These are phyloP conservation scores for Kluyveromyces marxianus DNA, from an alignment of 1,139 yeast genomes.

Conservation along the genomic window DNA sequence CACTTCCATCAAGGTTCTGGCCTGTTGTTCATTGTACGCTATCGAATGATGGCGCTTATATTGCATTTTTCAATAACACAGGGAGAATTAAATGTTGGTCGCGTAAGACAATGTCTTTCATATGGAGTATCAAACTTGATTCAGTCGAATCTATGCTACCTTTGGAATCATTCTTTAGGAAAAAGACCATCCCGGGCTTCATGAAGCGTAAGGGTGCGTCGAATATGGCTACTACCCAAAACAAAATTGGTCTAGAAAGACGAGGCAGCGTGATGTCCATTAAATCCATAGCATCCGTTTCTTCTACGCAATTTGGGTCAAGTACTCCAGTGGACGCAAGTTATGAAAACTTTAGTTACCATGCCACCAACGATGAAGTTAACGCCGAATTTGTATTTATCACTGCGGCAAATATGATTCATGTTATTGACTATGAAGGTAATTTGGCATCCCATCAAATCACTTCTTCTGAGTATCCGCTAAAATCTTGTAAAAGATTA, in stretches of 20 bases:
- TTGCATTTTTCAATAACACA: slow-evolving; percentile 49
- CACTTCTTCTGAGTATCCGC: slow-evolving; percentile 17
- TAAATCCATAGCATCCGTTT: slow-evolving; percentile 21
- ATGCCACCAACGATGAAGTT: slow-evolving; percentile 11
- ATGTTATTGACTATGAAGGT: slow-evolving; percentile 46
- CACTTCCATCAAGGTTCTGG: slow-evolving; percentile 46
- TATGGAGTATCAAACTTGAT: slow-evolving; percentile 40
- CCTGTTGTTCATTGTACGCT: slow-evolving; percentile 58
- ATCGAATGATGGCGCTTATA: slow-evolving; percentile 52
- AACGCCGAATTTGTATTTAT: slow-evolving; percentile 35
- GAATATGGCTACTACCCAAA: neutral
- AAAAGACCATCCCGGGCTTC: slow-evolving; percentile 44
- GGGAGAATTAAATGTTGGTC: slow-evolving; percentile 55
- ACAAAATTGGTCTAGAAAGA: slow-evolving; percentile 15
- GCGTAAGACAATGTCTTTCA: slow-evolving; percentile 43
- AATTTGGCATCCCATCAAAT: slow-evolving; percentile 28
- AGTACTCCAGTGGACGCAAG: slow-evolving; percentile 17
- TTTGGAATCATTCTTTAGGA: slow-evolving; percentile 54
- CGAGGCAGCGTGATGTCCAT: slow-evolving; percentile 25
- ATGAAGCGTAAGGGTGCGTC: slow-evolving; percentile 35
- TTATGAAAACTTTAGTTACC: slow-evolving; percentile 14
- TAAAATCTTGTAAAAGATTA: slow-evolving; percentile 45
- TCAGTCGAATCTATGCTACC: slow-evolving; percentile 34
- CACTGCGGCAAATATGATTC: slow-evolving; percentile 38
- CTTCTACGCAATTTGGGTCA: slow-evolving; percentile 18